Base-by-base conservation (phyloP, 2,329 filamentous ascomycete species). In the Ophiostoma ips region DNA sequence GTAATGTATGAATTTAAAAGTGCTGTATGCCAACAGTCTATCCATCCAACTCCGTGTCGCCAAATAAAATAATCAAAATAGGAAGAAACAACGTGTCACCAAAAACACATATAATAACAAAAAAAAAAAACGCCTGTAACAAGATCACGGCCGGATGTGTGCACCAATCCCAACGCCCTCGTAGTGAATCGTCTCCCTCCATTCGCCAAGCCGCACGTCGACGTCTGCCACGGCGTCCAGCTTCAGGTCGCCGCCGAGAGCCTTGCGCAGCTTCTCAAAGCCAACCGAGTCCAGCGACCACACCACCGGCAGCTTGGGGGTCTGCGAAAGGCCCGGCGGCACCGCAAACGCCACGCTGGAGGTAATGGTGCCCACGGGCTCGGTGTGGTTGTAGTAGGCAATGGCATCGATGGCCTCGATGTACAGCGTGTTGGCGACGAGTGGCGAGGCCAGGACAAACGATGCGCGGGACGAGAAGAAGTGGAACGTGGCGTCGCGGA, bases 401-500 rank as follows among this genome's bases (percentile, higher is more conserved):
- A 83, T 87, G 7, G 90, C 90, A 60, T 94, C 83, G 58, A 96
- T 76, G 47, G 72, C 74, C 35, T 87, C 86, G 55, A 98, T 76
- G 58, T 80, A 84, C 16, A 96, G 66, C 1, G 80, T 87, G 48
- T 84, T 84, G 52, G 79, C 70, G 37, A 71, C 67, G 9, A 96
- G 70, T 0, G 92, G 92, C 0, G 89, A 95, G 36, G 81, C 73
- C 19, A 96, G 73, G 0, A 77, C 81, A 64, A 98, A 95, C 1
- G 83, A 79, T 3, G 90, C 90, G 0, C 87, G 88, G 0, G 87
- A 94, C 15, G 86, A 84, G 55, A 92, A 74, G 48, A 96, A 66
- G 66, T 96, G 88, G 65, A 98, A 81, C 7, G 82, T 90, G 11
- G 89, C 86, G 58, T 87, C 81, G 61, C 83, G 77, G 58, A 98